Conservation (phyloP, 2,329 filamentous ascomycete species). For the Alternaria brassicicola region DNA sequence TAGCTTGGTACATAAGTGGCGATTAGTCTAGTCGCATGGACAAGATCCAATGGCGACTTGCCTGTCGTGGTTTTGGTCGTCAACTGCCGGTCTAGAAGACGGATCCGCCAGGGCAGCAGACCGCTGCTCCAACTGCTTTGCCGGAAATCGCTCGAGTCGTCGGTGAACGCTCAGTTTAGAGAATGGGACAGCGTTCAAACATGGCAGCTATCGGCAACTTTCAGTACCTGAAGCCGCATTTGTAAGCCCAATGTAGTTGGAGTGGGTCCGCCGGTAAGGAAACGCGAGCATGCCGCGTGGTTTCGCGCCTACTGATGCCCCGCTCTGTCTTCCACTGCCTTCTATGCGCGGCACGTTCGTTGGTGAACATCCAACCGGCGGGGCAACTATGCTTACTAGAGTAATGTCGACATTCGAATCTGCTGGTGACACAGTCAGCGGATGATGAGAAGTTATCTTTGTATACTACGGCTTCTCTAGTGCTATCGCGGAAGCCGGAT, state of each 20-base stretch:
- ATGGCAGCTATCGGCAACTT: neutral
- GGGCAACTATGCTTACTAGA: neutral
- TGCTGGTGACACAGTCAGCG: neutral
- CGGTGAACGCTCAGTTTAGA: neutral
- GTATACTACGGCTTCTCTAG: neutral
- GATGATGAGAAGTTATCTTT: neutral
- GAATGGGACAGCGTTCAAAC: neutral
- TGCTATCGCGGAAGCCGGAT: neutral
- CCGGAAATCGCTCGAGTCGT: constrained; percentile 3
- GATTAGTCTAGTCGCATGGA: neutral
- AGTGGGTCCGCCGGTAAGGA: constrained; percentile 7
- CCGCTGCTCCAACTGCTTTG: neutral
- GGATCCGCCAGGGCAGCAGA: neutral
- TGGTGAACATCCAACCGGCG: neutral
- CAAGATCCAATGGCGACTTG: neutral
- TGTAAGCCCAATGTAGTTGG: constrained; percentile 7
- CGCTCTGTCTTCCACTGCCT: constrained; percentile 7
- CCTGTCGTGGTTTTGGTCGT: neutral
- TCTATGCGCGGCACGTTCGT: neutral
- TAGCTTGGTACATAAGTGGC: constrained; percentile 1
- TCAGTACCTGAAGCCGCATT: neutral
- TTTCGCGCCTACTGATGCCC: constrained; percentile 1
- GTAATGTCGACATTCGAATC: neutral
- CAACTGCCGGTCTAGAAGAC: neutral
- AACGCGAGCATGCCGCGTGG: constrained; percentile 7